Evolutionary conservation across 2,329 filamentous ascomycete species (phyloP).

Genomic region (Diplodia corticola): DNA sequence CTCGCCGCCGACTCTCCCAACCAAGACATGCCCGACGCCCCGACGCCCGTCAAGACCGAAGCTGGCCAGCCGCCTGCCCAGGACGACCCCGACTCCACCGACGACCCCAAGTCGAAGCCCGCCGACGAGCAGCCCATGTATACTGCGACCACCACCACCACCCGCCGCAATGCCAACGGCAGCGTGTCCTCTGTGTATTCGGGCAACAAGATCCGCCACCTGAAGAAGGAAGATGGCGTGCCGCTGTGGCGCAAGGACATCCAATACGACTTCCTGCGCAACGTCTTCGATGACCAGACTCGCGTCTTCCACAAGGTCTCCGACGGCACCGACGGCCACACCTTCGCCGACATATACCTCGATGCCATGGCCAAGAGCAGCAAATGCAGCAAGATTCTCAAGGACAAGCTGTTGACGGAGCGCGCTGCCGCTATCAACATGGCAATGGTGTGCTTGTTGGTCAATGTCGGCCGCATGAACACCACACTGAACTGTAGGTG

Average conservation of each 20-base stretch:
- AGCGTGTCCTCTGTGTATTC: slow-evolving; percentile 67
- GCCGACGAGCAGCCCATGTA: slow-evolving; percentile 40
- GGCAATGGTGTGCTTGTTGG: slow-evolving; percentile 97
- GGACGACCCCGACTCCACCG: slow-evolving; percentile 36
- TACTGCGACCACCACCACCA: slow-evolving; percentile 53
- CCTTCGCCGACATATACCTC: slow-evolving; percentile 94
- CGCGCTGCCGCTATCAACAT: slow-evolving; percentile 91
- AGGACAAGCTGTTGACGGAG: slow-evolving; percentile 93
- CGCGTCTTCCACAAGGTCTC: slow-evolving; percentile 90
- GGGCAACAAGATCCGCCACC: slow-evolving; percentile 75
- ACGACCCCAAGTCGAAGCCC: slow-evolving; percentile 33
- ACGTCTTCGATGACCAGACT: slow-evolving; percentile 74
- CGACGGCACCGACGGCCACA: slow-evolving; percentile 70
- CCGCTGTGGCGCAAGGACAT: slow-evolving; percentile 86
- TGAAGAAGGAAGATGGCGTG: slow-evolving; percentile 87
- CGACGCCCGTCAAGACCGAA: slow-evolving; percentile 30
- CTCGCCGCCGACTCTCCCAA: slow-evolving; percentile 36
- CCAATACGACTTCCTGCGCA: slow-evolving; percentile 80
- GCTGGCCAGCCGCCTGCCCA: slow-evolving; percentile 32
- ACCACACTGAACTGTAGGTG: slow-evolving; percentile 90
- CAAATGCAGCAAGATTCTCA: slow-evolving; percentile 97
- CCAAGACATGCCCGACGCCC: slow-evolving; percentile 31
- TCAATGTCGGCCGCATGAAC: slow-evolving; percentile 98
- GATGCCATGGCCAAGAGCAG: slow-evolving; percentile 98
- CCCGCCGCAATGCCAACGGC: slow-evolving; percentile 63